These are phyloP conservation scores for Phyllosticta citriasiana DNA, from an alignment of 2,329 filamentous ascomycete species.

Conservation along the genomic window DNA sequence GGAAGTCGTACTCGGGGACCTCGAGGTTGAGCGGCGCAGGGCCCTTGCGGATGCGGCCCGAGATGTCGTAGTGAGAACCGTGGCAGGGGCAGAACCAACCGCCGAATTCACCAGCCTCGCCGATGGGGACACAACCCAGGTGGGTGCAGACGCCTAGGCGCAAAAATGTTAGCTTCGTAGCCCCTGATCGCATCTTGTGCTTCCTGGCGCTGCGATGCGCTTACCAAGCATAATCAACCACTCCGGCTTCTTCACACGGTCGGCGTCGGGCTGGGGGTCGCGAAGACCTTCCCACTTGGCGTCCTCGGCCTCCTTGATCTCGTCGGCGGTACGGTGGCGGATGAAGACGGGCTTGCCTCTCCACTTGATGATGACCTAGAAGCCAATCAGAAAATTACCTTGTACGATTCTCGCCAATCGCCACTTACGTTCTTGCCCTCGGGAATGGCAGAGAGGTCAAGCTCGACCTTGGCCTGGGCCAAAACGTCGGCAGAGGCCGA, in stretches of 20 bases:
- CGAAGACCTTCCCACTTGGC: slow-evolving; percentile 73
- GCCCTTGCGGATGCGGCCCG: slow-evolving; percentile 93
- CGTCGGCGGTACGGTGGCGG: slow-evolving; percentile 86
- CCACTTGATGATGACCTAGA: slow-evolving; percentile 97
- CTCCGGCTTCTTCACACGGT: slow-evolving; percentile 95
- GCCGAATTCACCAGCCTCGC: slow-evolving; percentile 94
- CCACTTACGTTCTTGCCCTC: slow-evolving; percentile 95
- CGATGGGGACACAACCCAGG: slow-evolving; percentile 97
- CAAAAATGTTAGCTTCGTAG: slow-evolving; percentile 15
- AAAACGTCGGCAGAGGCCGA: slow-evolving; percentile 96
- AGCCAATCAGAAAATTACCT: not conserved
- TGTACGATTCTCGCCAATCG: not conserved
- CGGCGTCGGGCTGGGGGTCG: slow-evolving; percentile 82
- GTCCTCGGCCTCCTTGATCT: slow-evolving; percentile 92
- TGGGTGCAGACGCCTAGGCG: slow-evolving; percentile 88
- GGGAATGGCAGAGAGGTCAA: slow-evolving; percentile 83
- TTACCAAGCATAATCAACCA: slow-evolving; percentile 98
- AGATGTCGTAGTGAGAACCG: slow-evolving; percentile 99
- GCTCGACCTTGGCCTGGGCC: slow-evolving; percentile 99
- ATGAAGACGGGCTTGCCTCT: slow-evolving; percentile 99
- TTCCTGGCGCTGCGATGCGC: slow-evolving; percentile 12
- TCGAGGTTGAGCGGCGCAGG: slow-evolving; percentile 96
- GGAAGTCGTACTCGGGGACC: slow-evolving; percentile 86
- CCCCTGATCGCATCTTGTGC: not conserved
- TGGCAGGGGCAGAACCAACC: slow-evolving; percentile 99